Base-by-base conservation (phyloP, 1,284 basidiomycete genomes). In the Ganoderma boninense region DNA sequence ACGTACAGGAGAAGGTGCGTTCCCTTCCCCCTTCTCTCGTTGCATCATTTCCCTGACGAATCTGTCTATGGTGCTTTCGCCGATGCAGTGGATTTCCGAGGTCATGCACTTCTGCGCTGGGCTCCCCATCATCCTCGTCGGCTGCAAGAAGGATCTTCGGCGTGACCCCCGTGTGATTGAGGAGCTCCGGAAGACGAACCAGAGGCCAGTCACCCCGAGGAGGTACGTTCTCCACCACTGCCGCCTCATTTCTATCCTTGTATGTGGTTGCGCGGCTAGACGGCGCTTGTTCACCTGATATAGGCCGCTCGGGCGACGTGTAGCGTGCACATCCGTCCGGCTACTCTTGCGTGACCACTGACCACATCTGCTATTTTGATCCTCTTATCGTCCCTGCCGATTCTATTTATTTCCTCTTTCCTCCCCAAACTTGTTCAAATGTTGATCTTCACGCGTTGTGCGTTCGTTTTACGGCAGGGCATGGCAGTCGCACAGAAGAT, bases 41-140 rank as follows among this genome's bases (percentile, higher is more conserved):
- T 7, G 7, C 38, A 10, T 38, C 3, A 38, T 38, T 57, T 56
- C 52, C 29, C 29, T 62, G 38, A 4, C 13, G 7, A 6, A n/a
- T 5, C 4, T 69, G 57, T 35, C 70, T 35, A 67, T 67, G n/a
- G 26, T 38, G n/a, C 40, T 57, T 60, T 35, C 62, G 40, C 40
- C 43, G 46, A 35, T 49, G 60, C 74, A 92, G 90, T 94, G 92
- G 92, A 91, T 92, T 77, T 91, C 92, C 14, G 92, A 94, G 80
- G 92, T 94, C 56, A 86, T 90, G 79, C 92, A 94, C 82, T 94
- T 93, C 85, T 93, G 92, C 82, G 85, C 88, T 68, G 89, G 89
- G 75, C 84, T 92, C 59, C 92, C 92, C 74, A 87, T 93, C 83
- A 89, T 93, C 79, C 87, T 94, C 64, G 91, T 94, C 75, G 92